Percentiles rank a stretch among this genome's conserved stretches.
phyloP scores from a whole-genome alignment of 2,329 filamentous ascomycete species.

The Paecilomyces niveus region DNA sequence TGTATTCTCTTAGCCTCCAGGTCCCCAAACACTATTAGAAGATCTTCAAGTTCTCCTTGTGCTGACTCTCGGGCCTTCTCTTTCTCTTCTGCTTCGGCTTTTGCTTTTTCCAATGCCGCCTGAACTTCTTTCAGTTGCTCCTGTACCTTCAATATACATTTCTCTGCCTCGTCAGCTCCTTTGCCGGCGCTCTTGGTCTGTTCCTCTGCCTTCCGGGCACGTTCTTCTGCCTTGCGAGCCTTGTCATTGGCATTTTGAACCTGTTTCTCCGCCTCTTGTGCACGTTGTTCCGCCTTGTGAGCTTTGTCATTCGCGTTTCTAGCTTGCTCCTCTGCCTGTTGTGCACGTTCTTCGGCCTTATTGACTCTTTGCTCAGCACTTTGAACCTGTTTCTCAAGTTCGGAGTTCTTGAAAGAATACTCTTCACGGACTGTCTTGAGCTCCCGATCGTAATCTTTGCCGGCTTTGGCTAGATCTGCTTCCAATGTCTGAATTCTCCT shows the following conservation, averaged over 20 bases:
- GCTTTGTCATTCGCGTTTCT: conserved; percentile 34
- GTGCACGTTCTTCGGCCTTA: conserved; percentile 22
- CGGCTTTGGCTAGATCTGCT: conserved; percentile 41
- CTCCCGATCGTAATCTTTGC: conserved; percentile 55
- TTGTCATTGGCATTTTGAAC: conserved; percentile 14
- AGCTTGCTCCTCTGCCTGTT: conserved; percentile 28
- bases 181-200: conserved; percentile 21
- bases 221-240: conserved; percentile 11
- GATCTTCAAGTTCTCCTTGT: conserved; percentile 71
- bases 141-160: conserved; percentile 7
- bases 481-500: conserved; percentile 54
- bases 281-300: conserved; percentile 24
- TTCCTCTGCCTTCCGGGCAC: background rate
- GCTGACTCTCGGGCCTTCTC: conserved; percentile 56
- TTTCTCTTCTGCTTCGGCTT: conserved; percentile 37
- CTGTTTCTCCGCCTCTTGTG: conserved; percentile 21
- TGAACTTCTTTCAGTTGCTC: conserved; percentile 13
- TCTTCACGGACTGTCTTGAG: conserved; percentile 50
- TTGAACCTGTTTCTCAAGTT: conserved; percentile 46
- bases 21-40: conserved; percentile 74
- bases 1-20: conserved; percentile 67
- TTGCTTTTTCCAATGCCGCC: conserved; percentile 21
- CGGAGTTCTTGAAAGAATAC: conserved; percentile 36
- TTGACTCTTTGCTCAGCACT: conserved; percentile 30
- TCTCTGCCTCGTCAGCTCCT: background rate